Evolutionary conservation across 805 yeast species (phyloP), one percentile per base, ranked within the genome.

Genomic region (Candida montana): DNA sequence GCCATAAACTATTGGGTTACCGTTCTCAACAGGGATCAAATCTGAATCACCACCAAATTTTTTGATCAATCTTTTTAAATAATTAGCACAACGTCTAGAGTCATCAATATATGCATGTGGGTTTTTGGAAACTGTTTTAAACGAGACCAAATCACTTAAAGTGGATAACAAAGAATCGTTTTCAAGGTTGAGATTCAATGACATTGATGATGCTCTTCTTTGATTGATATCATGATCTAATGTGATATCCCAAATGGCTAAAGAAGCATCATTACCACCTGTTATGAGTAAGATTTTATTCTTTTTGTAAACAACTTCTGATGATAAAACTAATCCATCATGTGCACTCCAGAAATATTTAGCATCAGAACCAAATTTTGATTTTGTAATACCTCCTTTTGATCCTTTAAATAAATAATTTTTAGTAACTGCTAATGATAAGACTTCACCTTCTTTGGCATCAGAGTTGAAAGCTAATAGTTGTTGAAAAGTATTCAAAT

Each of bases 1-100:
- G 0, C 93, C 93, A 54, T 76, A 81, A 0, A 91, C 91, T 2
- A 90, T 77, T 0, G 99, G 98, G 54, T 90, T 90, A 5, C 88
- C 88, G 53, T 82, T 69, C 7, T 75, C 71, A 7, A 87, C 85
- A 0, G 95, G 87, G 13, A 91, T 58, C 24, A 90, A 64, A 46
- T 75, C 73, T 0, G 95, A 66, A 1, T 73, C 72, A 1, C 90
- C 88, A 9, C 97, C 97, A 42, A 84, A 67, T 30, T 68, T 72
- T 38, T 75, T 71, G 41, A 88, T 70, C 16, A 89, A 63, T 43
- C 74, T 72, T 30, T 77, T 71, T 39, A 93, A 61, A 48, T 72
- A 84, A 27, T 81, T 77, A 2, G 98, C 96, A 65, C 98, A 91
- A 33, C 83, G 77, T 44, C 97, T 75, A 4, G 91, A 82, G 31